phyloP scores from a whole-genome alignment of 441 rosid species.

The Bocquillonia castaneifolia region DNA sequence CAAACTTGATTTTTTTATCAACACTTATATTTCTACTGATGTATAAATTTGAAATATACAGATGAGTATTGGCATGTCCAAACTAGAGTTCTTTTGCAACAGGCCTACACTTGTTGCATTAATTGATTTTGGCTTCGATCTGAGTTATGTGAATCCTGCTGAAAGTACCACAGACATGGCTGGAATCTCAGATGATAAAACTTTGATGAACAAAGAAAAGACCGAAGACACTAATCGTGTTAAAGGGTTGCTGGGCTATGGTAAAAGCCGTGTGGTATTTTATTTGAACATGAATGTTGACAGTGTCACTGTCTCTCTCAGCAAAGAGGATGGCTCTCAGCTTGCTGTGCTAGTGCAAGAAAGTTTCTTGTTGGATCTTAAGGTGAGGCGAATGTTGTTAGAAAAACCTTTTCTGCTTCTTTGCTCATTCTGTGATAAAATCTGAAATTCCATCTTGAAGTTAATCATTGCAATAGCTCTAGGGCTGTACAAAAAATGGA shows the following conservation, averaged over 20 bases:
- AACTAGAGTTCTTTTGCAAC: constrained; percentile 91
- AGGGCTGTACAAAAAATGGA: no score
- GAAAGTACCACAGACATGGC: constrained; percentile 32
- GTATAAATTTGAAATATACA: constrained; percentile 39
- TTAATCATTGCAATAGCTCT: no score
- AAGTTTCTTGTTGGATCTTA: constrained; percentile 82
- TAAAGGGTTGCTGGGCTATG: constrained; percentile 93
- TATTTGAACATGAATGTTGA: constrained; percentile 84
- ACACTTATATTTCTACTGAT: constrained; percentile 27
- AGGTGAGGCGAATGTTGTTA: constrained; percentile 45
- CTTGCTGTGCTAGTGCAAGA: constrained; percentile 97
- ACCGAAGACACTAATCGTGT: constrained; percentile 66
- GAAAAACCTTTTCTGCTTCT: constrained; percentile 11
- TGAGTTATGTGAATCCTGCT: constrained; percentile 42
- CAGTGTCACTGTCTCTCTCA: constrained; percentile 86
- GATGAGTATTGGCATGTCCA: constrained; percentile 98
- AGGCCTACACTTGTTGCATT: constrained; percentile 94
- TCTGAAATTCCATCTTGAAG: constrained; percentile 7
- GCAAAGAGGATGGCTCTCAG: constrained; percentile 96
- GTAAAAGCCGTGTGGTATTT: constrained; percentile 94
- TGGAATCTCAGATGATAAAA: constrained; percentile 41
- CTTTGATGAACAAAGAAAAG: constrained; percentile 52
- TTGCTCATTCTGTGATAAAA: constrained; percentile 17
- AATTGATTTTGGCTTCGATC: constrained; percentile 85
- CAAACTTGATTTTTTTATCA: not conserved